Conservation (phyloP, 2,329 filamentous ascomycete species). For the Botrytis pseudocinerea region DNA sequence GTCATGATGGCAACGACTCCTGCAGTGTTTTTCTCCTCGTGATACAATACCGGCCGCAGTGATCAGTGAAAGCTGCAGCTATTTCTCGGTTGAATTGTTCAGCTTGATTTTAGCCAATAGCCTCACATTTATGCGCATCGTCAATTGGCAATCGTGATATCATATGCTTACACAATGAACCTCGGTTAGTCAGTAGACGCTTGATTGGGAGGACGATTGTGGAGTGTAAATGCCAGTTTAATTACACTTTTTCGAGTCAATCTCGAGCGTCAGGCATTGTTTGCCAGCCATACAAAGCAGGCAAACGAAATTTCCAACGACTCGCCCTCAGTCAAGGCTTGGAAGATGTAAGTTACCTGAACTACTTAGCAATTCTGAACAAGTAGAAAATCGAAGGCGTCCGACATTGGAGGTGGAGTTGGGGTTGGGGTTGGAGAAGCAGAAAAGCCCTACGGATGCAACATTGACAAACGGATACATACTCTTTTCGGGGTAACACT, state of each 20-base stretch:
- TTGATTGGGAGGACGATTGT: not conserved
- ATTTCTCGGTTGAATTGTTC: not conserved
- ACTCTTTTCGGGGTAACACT: slow-evolving; percentile 13
- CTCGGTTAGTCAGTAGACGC: not conserved
- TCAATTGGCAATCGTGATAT: not conserved
- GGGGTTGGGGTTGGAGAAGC: not conserved
- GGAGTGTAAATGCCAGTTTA: not conserved
- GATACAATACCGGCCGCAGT: slow-evolving; percentile 5
- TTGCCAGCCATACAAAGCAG: not conserved
- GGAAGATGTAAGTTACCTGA: not conserved
- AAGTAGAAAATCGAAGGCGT: not conserved
- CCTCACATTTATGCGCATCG: not conserved
- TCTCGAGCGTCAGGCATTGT: not conserved
- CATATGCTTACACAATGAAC: not conserved
- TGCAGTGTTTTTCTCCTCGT: slow-evolving; percentile 13
- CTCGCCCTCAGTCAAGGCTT: not conserved
- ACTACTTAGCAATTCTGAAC: not conserved
- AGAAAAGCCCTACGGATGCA: slow-evolving; percentile 20
- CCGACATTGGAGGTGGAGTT: not conserved
- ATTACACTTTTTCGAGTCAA: not conserved
- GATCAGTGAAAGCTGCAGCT: slow-evolving; percentile 13
- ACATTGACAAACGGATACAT: slow-evolving; percentile 25
- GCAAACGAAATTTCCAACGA: not conserved
- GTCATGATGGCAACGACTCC: slow-evolving; percentile 13
- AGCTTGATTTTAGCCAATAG: slow-evolving; percentile 8